phyloP scores from a whole-genome alignment of 2,329 filamentous ascomycete species.

The Hypoxylon rubiginosum region DNA sequence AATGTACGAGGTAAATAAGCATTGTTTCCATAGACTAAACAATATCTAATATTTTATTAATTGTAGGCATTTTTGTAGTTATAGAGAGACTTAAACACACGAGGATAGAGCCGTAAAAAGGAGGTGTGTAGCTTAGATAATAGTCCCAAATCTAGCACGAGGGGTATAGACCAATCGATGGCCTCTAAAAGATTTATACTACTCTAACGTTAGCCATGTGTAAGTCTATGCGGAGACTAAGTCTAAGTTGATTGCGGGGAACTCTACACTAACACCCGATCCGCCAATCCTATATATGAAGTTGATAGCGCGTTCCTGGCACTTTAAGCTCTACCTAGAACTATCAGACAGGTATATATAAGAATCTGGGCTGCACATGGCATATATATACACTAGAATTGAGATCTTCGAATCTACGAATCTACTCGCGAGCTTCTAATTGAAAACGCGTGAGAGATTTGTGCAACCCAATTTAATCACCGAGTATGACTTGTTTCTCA shows the following conservation, averaged over 20 bases:
- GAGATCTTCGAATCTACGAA: not conserved
- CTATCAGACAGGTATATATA: not conserved
- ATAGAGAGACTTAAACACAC: too few relatives aligned
- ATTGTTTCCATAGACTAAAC: not conserved
- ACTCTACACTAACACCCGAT: not conserved
- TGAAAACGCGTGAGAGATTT: not conserved
- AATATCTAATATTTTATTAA: not conserved
- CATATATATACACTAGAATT: not conserved
- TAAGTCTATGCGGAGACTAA: conserved; percentile 8
- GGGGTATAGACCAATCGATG: too few relatives aligned
- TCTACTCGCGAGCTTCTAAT: not conserved
- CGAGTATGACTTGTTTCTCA: not conserved
- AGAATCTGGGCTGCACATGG: not conserved
- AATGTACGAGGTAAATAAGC: too few relatives aligned
- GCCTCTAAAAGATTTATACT: too few relatives aligned
- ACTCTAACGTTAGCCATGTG: not conserved
- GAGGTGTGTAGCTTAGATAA: not conserved
- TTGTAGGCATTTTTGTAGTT: too few relatives aligned
- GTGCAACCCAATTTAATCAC: not conserved
- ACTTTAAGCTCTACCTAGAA: not conserved
- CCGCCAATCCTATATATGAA: conserved; percentile 1
- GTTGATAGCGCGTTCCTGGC: not conserved
- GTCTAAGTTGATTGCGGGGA: conserved; percentile 2
- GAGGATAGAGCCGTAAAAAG: not conserved
- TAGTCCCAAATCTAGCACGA: not conserved